These are phyloP conservation scores for Saccharomyces hybrid DNA, from an alignment of 1,139 yeast genomes.

Conservation along the genomic window DNA sequence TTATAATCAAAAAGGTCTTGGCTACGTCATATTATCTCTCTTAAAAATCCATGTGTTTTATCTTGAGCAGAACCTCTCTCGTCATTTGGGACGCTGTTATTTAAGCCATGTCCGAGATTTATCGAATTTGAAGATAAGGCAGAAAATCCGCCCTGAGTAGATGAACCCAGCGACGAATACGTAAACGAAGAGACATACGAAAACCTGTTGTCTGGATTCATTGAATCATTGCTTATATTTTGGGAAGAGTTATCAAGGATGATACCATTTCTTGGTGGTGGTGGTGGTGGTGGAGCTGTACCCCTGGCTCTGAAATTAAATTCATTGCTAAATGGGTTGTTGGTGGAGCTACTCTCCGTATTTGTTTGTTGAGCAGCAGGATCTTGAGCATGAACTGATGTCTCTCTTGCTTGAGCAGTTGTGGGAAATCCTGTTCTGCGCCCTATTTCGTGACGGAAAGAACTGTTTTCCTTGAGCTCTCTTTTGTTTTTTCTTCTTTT, in stretches of 20 bases:
- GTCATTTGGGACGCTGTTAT: not conserved
- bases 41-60: slow-evolving; percentile 11
- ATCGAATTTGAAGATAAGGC: slow-evolving; percentile 9
- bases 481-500: slow-evolving; percentile 2
- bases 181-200: slow-evolving; percentile 10
- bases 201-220: slow-evolving; percentile 4
- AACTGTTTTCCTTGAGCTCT: not conserved
- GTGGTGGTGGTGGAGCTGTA: slow-evolving; percentile 1
- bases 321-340: slow-evolving; percentile 18
- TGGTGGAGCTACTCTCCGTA: not conserved
- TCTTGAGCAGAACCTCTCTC: not conserved
- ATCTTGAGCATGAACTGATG: not conserved
- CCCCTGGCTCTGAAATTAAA: slow-evolving; percentile 13
- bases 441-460: not conserved
- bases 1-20: not conserved
- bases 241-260: not conserved
- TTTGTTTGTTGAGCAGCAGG: not conserved
- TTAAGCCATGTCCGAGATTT: slow-evolving; percentile 2
- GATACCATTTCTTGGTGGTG: slow-evolving; percentile 5
- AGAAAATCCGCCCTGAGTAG: slow-evolving; percentile 5
- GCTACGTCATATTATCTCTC: slow-evolving; percentile 10
- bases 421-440: not conserved
- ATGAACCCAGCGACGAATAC: slow-evolving; percentile 6
- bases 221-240: not conserved
- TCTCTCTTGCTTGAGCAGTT: not conserved